Base-by-base conservation (phyloP, 148 eudicot species). In the Spergularia marina region DNA sequence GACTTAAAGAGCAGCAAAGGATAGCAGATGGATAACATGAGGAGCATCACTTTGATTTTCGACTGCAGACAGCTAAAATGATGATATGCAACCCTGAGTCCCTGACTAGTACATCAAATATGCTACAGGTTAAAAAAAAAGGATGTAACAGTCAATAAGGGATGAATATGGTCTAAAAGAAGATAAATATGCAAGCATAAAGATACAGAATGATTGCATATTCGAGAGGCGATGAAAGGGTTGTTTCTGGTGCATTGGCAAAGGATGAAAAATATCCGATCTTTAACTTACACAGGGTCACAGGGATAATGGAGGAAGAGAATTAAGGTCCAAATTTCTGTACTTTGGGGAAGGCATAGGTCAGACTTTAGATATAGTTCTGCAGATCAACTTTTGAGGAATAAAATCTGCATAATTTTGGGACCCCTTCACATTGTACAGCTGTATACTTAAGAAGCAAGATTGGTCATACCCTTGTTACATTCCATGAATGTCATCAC, bases 101-200 rank as follows among this genome's bases (percentile, higher is more conserved):
- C n/a, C n/a, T 16, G 14, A 30, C 20, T 14, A 2, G 34, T 18
- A 36, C 34, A 17, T 10, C 25, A 39, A 36, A 71, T 53, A 16
- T 36, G 15, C 74, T 56, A 21, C 5, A 20, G 12, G 6, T n/a
- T 13, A 69, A 10, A 56, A n/a, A 17, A 55, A 41, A 18, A n/a
- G 4, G 6, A 53, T 64, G 30, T 7, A n/a, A 40, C 23, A 54
- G 82, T 80, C 82, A 75, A 80, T 70, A 75, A 47, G 55, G 36
- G 36, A 30, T 30, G 36, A 53, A 13, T 41, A 30, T 53, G 58
- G 72, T 12, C 18, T 12, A 75, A 71, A 70, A 51, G 56, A 67
- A 49, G 47, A 66, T 17, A 79, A 49, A 57, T 51, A 39, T 52
- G 72, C 68, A 68, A 74, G 82, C 65, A 79, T 79, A 79, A 79